These are phyloP conservation scores for Herpotrichia juniperi DNA, from an alignment of 2,329 filamentous ascomycete species.

Conservation along the genomic window DNA sequence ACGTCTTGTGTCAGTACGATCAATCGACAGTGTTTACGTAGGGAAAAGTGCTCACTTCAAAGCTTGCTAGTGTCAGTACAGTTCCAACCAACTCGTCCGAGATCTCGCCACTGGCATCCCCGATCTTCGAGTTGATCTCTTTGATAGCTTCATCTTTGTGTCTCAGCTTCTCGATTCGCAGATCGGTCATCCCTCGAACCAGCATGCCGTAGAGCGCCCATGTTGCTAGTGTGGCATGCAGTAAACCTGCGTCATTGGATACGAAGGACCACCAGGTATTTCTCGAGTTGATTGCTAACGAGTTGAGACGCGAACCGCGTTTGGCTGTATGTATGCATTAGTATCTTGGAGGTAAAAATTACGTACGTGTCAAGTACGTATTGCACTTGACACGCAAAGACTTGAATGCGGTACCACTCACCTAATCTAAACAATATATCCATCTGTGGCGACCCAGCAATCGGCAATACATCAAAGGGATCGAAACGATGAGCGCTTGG, in stretches of 20 bases:
- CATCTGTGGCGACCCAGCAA: slow-evolving; percentile 26
- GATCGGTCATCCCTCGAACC: slow-evolving; percentile 11
- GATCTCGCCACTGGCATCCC: slow-evolving; percentile 13
- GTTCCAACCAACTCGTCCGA: slow-evolving; percentile 31
- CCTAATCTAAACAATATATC: slow-evolving; percentile 29
- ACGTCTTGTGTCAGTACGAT: neutral
- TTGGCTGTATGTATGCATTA: slow-evolving; percentile 20
- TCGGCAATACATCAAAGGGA: slow-evolving; percentile 30
- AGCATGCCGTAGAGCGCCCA: slow-evolving; percentile 35
- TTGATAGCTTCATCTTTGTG: slow-evolving; percentile 35
- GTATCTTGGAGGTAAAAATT: neutral
- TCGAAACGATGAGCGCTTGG: slow-evolving; percentile 24
- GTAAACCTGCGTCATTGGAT: slow-evolving; percentile 24
- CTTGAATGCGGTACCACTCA: slow-evolving; percentile 14
- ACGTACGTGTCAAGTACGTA: too few relatives aligned
- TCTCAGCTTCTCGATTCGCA: slow-evolving; percentile 22
- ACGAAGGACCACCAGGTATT: slow-evolving; percentile 31
- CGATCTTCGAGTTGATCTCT: slow-evolving; percentile 27
- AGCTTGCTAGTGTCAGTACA: slow-evolving; percentile 30
- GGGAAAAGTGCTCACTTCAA: slow-evolving; percentile 21
- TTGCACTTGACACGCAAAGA: too few relatives aligned
- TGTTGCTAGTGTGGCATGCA: slow-evolving; percentile 34
- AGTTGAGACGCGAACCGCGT: slow-evolving; percentile 18
- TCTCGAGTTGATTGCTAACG: slow-evolving; percentile 26
- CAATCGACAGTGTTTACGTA: neutral